Evolutionary conservation across 1,284 basidiomycete species (phyloP), one percentile per base, ranked within the genome.

Genomic region (Ustilago nuda): DNA sequence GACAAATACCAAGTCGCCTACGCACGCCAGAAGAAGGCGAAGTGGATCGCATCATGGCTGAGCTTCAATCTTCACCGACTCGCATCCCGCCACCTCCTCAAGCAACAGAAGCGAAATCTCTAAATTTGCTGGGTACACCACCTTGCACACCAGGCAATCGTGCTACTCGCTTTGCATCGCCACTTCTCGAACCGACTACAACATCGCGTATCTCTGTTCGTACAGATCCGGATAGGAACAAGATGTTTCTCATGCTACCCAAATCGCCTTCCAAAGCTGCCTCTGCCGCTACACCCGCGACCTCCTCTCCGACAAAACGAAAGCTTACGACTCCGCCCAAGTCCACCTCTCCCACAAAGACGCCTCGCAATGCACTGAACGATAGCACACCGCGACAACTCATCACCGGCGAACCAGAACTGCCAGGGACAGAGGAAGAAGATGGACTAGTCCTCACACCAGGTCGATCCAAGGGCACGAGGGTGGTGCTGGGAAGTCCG

Each of bases 161-260:
- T 4, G 43, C 51, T 11, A 46, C 60, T 27, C 30, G 52, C 12
- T 56, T 50, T 19, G 53, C 41, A 52, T 56, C 60, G n/a, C 69
- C 69, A 0, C 61, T 78, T 8, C 63, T 78, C 8, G 76, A 80
- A 52, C 62, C 78, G 12, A 70, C 72, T 9, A 65, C 68, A 27
- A 68, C 56, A 23, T 77, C 78, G 36, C 76, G 73, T 4, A 76
- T 80, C 58, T 70, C 61, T 6, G 78, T 80, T 8, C 66, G 76
- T n/a, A 71, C 72, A 8, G 78, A 78, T 53, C 78, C 78, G 5
- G 78, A 80, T 52, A 75, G 58, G 23, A 76, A 75, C 52, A 80
- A 80, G 61, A 65, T 79, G 61, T 79, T 56, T 43, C 62, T 79
- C 15, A 36, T 72, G 53, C 46, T 76, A 15, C 46, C 67, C 43